Conservation (phyloP, 2,329 filamentous ascomycete species). For the Xenoacremonium recifei region DNA sequence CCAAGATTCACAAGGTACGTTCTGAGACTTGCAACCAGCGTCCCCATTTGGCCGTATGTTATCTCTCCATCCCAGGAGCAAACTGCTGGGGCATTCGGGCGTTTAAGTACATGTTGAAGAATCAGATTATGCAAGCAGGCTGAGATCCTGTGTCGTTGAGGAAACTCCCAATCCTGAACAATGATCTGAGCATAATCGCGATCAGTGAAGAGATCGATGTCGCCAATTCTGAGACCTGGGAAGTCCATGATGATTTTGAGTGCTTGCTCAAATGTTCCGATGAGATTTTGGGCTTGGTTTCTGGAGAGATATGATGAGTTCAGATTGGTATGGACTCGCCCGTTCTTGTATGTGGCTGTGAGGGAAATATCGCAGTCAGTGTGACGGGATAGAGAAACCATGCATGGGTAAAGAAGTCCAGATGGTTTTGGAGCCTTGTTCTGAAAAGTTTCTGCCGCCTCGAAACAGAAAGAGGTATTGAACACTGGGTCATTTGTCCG, state of each 20-base stretch:
- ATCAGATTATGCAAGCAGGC: slow-evolving; percentile 46
- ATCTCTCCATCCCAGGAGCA: slow-evolving; percentile 46
- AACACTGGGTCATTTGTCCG: slow-evolving; percentile 44
- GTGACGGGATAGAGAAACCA: slow-evolving; percentile 29
- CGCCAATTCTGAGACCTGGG: slow-evolving; percentile 40
- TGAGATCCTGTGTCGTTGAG: slow-evolving; percentile 36
- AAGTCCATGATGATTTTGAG: slow-evolving; percentile 44
- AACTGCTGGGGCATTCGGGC: slow-evolving; percentile 40
- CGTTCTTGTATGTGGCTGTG: slow-evolving; percentile 41
- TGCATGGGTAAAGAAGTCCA: slow-evolving; percentile 1
- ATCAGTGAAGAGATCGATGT: slow-evolving; percentile 54
- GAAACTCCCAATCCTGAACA: slow-evolving; percentile 48
- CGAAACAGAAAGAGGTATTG: slow-evolving; percentile 51
- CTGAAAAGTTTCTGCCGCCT: slow-evolving; percentile 33
- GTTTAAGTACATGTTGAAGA: slow-evolving; percentile 36
- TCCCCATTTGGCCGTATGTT: slow-evolving; percentile 39
- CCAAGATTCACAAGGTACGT: slow-evolving; percentile 50
- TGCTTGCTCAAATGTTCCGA: slow-evolving; percentile 52
- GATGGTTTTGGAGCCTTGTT: background rate
- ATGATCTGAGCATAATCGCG: slow-evolving; percentile 54
- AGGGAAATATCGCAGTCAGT: slow-evolving; percentile 48
- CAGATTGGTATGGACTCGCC: slow-evolving; percentile 42
- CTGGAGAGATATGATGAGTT: slow-evolving; percentile 42
- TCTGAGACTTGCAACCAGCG: slow-evolving; percentile 37
- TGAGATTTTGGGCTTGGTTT: slow-evolving; percentile 46